Base-by-base conservation (phyloP, 1,284 basidiomycete genomes). In the Moniliophthora roreri region DNA sequence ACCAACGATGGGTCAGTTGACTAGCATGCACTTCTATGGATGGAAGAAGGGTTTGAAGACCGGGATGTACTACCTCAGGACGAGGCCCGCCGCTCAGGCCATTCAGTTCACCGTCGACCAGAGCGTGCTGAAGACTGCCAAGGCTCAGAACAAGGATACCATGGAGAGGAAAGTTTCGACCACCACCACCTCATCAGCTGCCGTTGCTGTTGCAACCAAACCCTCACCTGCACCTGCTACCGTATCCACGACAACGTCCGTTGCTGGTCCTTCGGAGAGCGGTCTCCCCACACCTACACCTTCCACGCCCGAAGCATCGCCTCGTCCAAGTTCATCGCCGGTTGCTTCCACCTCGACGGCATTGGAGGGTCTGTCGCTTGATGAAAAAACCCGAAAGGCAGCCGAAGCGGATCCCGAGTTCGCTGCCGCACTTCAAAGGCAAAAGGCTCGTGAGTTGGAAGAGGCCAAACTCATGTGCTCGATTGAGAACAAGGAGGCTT, bases 1-100 rank as follows among this genome's bases (percentile, higher is more conserved):
- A 51, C 97, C 97, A 45, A 95, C 94, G 9, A 82, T 91, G 61
- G 93, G 93, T 16, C 97, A 99, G 72, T 79, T 99, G 59, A 97
- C 95, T 46, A 93, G 91, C 62, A 99, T 98, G 96, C 97, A 99
- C 78, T 99, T 99, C 76, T 98, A 99, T 71, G 97, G 95, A 21
- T 99, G 96, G 97, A 97, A 97, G 84, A 93, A 93, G 74, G 97
- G 97, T 24, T 77, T 99, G 67, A 99, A 99, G 86, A 99, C 97
- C 0, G 97, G 94, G 62, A 94, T 95, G 89, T 93, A 93, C 77
- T 98, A 99, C 75, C 82, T 99, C 49, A 87, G 97, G 53, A 98
- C 97, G 40, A 84, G 92, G 51, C 93, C 97, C 1, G 94, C 95
- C 8, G 92, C 94, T 24, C 89, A 94, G 66, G 97, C 97, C 37